A percentile compares a stretch with the other conserved stretches of the same genome.
Evolutionary conservation across 2,329 filamentous ascomycete genomes (phyloP).

Genomic region (Neonectria punicea): DNA sequence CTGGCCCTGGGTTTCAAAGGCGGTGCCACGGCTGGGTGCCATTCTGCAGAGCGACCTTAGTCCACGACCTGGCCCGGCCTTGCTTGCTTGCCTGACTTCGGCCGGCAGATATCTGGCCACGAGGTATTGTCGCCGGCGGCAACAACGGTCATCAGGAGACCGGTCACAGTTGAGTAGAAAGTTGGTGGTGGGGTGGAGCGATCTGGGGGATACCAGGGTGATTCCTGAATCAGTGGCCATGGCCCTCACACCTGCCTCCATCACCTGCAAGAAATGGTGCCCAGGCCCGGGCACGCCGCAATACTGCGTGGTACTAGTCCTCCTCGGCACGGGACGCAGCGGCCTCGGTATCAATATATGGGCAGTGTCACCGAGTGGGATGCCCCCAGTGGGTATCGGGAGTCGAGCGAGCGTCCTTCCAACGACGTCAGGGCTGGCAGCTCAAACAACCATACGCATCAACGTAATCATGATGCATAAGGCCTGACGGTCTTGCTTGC

Average conservation of each 20-base stretch:
- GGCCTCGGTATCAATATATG: neutral
- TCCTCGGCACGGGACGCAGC: slow-evolving; percentile 19
- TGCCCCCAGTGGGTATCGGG: neutral
- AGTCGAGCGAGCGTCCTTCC: neutral
- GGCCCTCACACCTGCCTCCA: slow-evolving; percentile 6
- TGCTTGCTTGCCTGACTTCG: neutral
- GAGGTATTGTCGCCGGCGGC: slow-evolving; percentile 2
- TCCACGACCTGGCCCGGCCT: neutral
- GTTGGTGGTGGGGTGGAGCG: slow-evolving; percentile 8
- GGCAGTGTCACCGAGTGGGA: slow-evolving; percentile 7
- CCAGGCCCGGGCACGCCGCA: slow-evolving; percentile 11
- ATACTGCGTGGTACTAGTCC: slow-evolving; percentile 7
- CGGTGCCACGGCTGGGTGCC: slow-evolving; percentile 5
- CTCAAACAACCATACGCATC: slow-evolving; percentile 14
- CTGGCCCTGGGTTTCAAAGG: slow-evolving; percentile 5
- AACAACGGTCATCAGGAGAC: slow-evolving; percentile 2
- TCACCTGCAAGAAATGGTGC: slow-evolving; percentile 12
- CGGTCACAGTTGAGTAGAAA: slow-evolving; percentile 5
- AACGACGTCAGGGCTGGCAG: slow-evolving; percentile 26
- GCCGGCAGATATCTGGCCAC: slow-evolving; percentile 4
- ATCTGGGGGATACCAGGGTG: slow-evolving; percentile 18
- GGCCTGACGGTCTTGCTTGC: slow-evolving; percentile 17
- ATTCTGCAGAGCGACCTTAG: slow-evolving; percentile 18
- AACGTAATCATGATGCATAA: slow-evolving; percentile 33
- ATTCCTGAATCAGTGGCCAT: slow-evolving; percentile 13